phyloP scores from a whole-genome alignment of 352 stramenopile genomes.

The Pythium brassicae region DNA sequence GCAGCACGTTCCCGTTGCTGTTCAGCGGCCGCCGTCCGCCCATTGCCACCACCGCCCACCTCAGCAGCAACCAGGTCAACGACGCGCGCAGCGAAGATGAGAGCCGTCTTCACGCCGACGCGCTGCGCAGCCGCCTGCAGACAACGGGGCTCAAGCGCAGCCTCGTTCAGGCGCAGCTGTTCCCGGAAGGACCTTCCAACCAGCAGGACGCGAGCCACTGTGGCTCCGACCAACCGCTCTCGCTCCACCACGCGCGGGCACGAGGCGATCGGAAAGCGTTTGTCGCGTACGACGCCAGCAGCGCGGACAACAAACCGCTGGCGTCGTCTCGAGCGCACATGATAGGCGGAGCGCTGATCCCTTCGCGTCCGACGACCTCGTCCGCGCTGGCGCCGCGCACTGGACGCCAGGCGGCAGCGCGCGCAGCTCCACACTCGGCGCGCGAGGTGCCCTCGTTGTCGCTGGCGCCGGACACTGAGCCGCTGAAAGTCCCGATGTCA shows the following conservation, averaged over 20 bases:
- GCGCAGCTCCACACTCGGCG: slow-evolving; percentile 15
- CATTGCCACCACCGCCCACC: background rate
- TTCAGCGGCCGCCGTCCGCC: background rate
- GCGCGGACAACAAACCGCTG: slow-evolving; percentile 22
- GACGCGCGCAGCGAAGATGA: slow-evolving; percentile 7
- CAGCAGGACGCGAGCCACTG: slow-evolving; percentile 13
- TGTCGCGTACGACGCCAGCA: background rate
- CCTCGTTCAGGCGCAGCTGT: slow-evolving; percentile 47
- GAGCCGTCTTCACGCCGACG: slow-evolving; percentile 1
- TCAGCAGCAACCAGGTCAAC: background rate
- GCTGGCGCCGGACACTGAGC: background rate
- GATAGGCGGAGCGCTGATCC: slow-evolving; percentile 33
- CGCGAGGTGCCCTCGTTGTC: slow-evolving; percentile 6
- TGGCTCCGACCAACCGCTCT: too few species aligned
- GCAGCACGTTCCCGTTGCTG: slow-evolving; percentile 9
- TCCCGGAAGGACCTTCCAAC: slow-evolving; percentile 20
- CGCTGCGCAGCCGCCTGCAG: slow-evolving; percentile 43
- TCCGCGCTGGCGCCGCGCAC: slow-evolving; percentile 13
- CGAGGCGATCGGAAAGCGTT: too few species aligned
- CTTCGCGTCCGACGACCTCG: slow-evolving; percentile 42
- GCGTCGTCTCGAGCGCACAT: slow-evolving; percentile 23
- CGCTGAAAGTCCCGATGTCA: slow-evolving; percentile 42
- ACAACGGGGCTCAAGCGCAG: slow-evolving; percentile 55
- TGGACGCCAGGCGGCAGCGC: background rate
- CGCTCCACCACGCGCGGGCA: background rate